Evolutionary conservation across 441 rosid species (phyloP).

Genomic region (Pelargonium citronellum): DNA sequence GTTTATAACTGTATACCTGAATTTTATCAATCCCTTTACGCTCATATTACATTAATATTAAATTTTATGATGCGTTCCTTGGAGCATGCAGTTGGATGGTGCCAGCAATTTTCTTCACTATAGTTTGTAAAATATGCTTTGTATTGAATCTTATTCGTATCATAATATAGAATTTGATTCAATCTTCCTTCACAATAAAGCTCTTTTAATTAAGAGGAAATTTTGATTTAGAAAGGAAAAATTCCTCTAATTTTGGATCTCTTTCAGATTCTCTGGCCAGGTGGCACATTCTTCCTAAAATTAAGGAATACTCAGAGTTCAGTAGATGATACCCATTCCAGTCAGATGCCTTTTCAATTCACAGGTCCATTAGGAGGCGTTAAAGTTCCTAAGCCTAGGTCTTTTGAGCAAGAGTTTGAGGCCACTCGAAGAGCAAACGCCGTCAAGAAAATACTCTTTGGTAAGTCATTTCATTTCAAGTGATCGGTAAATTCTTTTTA

Average conservation of each 20-base stretch:
- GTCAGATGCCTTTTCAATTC: constrained; percentile 33
- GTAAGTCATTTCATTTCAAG: constrained; percentile 35
- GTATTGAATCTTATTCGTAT: neutral
- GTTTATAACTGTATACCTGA: neutral
- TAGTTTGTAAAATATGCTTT: neutral
- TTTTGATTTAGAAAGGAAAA: neutral
- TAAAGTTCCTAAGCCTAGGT: constrained; percentile 45
- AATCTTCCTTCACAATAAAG: constrained; percentile 1
- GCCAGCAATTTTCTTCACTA: neutral
- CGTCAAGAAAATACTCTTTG: constrained; percentile 74
- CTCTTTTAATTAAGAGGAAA: neutral
- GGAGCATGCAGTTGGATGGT: neutral
- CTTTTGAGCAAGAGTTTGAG: constrained; percentile 79
- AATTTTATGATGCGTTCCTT: neutral
- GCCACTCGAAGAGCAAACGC: constrained; percentile 82
- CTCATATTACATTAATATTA: neutral
- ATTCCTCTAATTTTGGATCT: constrained; percentile 13
- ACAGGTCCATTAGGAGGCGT: constrained; percentile 48
- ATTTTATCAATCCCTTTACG: neutral
- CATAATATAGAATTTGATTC: neutral
- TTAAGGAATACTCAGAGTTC: constrained; percentile 31
- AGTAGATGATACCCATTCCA: constrained; percentile 31
- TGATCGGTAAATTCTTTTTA: neutral
- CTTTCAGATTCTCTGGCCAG: constrained; percentile 82
- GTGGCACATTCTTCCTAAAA: constrained; percentile 69